Evolutionary conservation across 768 basidiomycete species (phyloP).

Genomic region (Cubamyces lactineus): DNA sequence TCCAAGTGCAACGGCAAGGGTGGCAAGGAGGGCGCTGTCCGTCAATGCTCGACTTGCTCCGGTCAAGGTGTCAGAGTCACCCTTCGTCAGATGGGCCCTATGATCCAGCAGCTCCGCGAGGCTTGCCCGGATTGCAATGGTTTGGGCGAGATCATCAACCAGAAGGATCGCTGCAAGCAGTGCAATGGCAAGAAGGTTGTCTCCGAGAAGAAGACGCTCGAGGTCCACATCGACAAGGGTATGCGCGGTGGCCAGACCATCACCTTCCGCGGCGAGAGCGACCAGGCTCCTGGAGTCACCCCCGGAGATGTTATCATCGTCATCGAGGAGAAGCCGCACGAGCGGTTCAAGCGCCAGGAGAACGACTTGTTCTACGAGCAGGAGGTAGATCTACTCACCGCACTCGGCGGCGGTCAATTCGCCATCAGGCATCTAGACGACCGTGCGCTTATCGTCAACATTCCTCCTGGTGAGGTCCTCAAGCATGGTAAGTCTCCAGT

Average conservation of each 20-base stretch:
- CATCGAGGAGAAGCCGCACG: slow-evolving; percentile 91
- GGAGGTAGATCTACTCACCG: slow-evolving; percentile 93
- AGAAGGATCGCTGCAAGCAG: slow-evolving; percentile 86
- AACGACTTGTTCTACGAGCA: slow-evolving; percentile 85
- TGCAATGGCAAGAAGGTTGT: slow-evolving; percentile 97
- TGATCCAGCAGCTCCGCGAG: slow-evolving; percentile 99
- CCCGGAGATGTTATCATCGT: slow-evolving; percentile 96
- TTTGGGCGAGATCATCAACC: slow-evolving; percentile 93
- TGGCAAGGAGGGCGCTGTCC: slow-evolving; percentile 95
- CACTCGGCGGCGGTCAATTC: slow-evolving; percentile 90
- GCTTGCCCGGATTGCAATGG: slow-evolving; percentile 92
- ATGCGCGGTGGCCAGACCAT: slow-evolving; percentile 96
- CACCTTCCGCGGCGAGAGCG: slow-evolving; percentile 86
- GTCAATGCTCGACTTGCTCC: slow-evolving; percentile 72
- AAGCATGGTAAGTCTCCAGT: slow-evolving; percentile 75
- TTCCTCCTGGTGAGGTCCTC: slow-evolving; percentile 88
- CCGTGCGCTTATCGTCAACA: slow-evolving; percentile 78
- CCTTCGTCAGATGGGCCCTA: slow-evolving; percentile 96
- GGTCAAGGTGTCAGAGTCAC: slow-evolving; percentile 92
- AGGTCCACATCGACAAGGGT: slow-evolving; percentile 98
- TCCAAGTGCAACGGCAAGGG: slow-evolving; percentile 93
- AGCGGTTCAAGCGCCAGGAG: slow-evolving; percentile 84
- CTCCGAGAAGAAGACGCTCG: slow-evolving; percentile 94
- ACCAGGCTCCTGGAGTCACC: slow-evolving; percentile 85
- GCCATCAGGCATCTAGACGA: slow-evolving; percentile 93